Evolutionary conservation across 2,329 filamentous ascomycete species (phyloP).

Genomic region (Ophiobolus disseminans): DNA sequence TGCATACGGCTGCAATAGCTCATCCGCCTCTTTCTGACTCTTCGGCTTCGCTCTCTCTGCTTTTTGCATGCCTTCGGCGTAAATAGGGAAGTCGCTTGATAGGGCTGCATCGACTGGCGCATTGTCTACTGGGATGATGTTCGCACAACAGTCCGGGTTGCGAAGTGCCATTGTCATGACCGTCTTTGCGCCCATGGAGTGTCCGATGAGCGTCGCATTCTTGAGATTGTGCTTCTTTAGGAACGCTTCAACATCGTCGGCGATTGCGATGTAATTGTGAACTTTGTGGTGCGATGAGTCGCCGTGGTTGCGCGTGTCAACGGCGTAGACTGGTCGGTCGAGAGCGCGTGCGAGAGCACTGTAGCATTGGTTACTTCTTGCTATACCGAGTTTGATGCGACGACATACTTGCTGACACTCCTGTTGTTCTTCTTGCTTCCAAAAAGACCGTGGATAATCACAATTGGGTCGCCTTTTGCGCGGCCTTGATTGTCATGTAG

Average conservation of each 20-base stretch:
- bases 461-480: constrained; percentile 67
- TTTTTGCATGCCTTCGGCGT: constrained; percentile 82
- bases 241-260: constrained; percentile 81
- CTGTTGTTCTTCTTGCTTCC: constrained; percentile 96
- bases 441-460: constrained; percentile 92
- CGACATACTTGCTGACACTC: constrained; percentile 82
- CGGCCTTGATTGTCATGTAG: constrained; percentile 46
- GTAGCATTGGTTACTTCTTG: background rate
- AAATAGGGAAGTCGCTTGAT: constrained; percentile 76
- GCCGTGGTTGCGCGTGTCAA: constrained; percentile 93
- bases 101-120: constrained; percentile 83
- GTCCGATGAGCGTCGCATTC: constrained; percentile 80
- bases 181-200: constrained; percentile 96
- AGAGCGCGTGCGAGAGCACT: constrained; percentile 84
- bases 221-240: constrained; percentile 74
- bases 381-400: background rate
- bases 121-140: constrained; percentile 88
- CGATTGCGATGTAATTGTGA: constrained; percentile 85
- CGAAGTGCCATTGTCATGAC: constrained; percentile 86
- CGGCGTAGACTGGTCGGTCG: constrained; percentile 78
- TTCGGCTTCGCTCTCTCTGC: constrained; percentile 74
- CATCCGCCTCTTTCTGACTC: constrained; percentile 78
- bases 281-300: constrained; percentile 78
- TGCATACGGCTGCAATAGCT: constrained; percentile 78
- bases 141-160: constrained; percentile 69